Base-by-base conservation (phyloP, 805 yeast species). In the Wickerhamiella galacta region DNA sequence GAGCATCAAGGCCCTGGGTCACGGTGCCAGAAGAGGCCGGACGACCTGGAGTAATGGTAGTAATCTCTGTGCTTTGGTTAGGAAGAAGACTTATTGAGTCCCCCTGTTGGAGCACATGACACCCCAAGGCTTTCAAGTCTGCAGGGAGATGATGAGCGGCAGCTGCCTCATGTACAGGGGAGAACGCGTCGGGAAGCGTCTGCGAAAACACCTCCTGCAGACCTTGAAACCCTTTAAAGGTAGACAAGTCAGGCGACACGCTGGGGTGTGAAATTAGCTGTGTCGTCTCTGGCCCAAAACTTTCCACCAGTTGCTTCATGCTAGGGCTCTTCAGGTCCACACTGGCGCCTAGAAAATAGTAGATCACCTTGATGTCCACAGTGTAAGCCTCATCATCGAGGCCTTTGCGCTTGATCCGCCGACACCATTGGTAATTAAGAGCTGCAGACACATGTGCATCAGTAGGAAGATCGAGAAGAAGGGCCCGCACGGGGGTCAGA, bases 211-310 rank as follows among this genome's bases (percentile, higher is more conserved):
- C 40, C 5, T 28, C 16, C 28, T 48, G 51, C 31, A 53, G 36
- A 16, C 33, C 43, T 0, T 77, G 71, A 3, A 78, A 63, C 0
- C 73, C 64, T 20, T 58, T 63, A 50, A 71, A 73, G 4, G 70
- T 63, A 11, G 82, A 51, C 1, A 68, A 58, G 48, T 85, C 68
- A 14, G 80, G 70, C 9, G 75, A 61, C 32, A 77, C 59, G 11
- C 56, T 51, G 3, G 73, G 63, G 53, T 87, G 95, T n/a, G 90
- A 74, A 4, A 87, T 61, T 32, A 72, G 60, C 51, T 82, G 93
- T 32, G 60, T 48, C 19, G 42, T 38, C 1, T 60, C 47, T 0
- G 51, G 40, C 0, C 72, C 75, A 42, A 81, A 75, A 4, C 60
- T 50, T 3, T 36, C 33, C 6, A 37, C 22, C 1, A 46, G 38